A percentile compares a stretch with the other conserved stretches of the same genome.
These are phyloP conservation scores for Tephrocybe sp. DNA, from an alignment of 768 basidiomycete genomes.

Conservation along the genomic window DNA sequence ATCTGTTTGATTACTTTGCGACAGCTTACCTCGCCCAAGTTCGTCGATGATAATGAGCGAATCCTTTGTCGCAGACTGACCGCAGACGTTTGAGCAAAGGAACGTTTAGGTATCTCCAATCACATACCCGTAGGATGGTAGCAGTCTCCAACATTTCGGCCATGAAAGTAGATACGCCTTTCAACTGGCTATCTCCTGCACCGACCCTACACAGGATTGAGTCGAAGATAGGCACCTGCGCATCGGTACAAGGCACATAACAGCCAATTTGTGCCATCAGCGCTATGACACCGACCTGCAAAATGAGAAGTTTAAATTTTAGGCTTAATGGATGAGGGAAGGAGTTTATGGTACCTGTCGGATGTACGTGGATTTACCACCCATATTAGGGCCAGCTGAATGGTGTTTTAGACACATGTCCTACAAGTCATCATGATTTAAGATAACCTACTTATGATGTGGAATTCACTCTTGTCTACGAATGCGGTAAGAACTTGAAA, in stretches of 20 bases:
- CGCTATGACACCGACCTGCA: slow-evolving; percentile 84
- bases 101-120: background rate
- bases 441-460: slow-evolving; percentile 75
- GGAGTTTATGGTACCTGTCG: slow-evolving; percentile 55
- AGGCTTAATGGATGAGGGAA: no score
- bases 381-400: slow-evolving; percentile 96
- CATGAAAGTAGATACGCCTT: slow-evolving; percentile 99
- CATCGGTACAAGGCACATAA: slow-evolving; percentile 90
- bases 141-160: slow-evolving; percentile 99
- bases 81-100: background rate
- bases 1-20: background rate
- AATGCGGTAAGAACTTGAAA: background rate
- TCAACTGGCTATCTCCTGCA: slow-evolving; percentile 95
- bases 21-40: slow-evolving; percentile 71
- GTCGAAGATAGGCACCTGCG: slow-evolving; percentile 89
- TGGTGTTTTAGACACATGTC: background rate
- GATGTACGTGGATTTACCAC: slow-evolving; percentile 97
- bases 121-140: slow-evolving; percentile 78
- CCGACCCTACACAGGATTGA: slow-evolving; percentile 95
- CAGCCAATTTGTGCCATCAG: slow-evolving; percentile 95
- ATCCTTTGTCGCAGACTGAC: slow-evolving; percentile 84
- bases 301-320: no score
- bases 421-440: background rate
- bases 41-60: slow-evolving; percentile 98
- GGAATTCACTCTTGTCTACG: slow-evolving; percentile 83